Evolutionary conservation across 208 protist genomes (phyloP).

Genomic region (Leishmania martiniquensis): DNA sequence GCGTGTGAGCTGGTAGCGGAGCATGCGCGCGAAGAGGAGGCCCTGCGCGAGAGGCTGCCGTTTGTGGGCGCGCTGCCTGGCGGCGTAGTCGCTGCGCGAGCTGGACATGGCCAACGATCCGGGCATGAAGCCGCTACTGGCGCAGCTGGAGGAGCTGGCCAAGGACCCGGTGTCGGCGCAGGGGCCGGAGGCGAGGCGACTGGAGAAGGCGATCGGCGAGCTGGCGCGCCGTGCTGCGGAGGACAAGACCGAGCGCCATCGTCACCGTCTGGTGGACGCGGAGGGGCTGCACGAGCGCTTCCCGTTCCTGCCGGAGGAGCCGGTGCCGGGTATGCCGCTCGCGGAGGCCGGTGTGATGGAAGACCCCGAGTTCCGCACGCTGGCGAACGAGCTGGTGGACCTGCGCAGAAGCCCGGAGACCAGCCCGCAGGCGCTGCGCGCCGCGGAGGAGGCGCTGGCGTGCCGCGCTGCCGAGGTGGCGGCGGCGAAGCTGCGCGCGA

Average conservation of each 20-base stretch:
- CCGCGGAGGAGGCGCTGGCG: constrained; percentile 28
- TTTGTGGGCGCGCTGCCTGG: constrained; percentile 33
- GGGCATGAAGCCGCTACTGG: constrained; percentile 29
- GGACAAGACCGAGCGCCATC: constrained; percentile 29
- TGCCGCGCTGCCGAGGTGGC: constrained; percentile 22
- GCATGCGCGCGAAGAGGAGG: constrained; percentile 24
- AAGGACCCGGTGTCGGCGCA: constrained; percentile 27
- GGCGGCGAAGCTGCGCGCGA: constrained; percentile 27
- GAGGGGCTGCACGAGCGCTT: constrained; percentile 38
- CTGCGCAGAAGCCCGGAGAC: constrained; percentile 20
- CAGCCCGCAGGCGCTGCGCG: constrained; percentile 33
- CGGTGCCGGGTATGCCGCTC: constrained; percentile 33
- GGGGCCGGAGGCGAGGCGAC: constrained; percentile 32
- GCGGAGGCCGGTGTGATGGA: constrained; percentile 38
- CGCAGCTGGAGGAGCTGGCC: constrained; percentile 36
- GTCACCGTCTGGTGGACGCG: constrained; percentile 22
- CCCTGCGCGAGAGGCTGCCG: constrained; percentile 28
- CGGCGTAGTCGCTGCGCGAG: constrained; percentile 27
- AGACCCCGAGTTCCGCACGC: constrained; percentile 46
- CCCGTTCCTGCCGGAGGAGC: constrained; percentile 46
- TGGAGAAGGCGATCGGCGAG: constrained; percentile 47
- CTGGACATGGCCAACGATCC: constrained; percentile 33
- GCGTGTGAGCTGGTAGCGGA: constrained; percentile 25
- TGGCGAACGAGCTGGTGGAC: constrained; percentile 39
- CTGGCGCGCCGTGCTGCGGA: constrained; percentile 37